Base-by-base conservation (phyloP, 73 alveolate species). In the Paramecium sonneborni region DNA sequence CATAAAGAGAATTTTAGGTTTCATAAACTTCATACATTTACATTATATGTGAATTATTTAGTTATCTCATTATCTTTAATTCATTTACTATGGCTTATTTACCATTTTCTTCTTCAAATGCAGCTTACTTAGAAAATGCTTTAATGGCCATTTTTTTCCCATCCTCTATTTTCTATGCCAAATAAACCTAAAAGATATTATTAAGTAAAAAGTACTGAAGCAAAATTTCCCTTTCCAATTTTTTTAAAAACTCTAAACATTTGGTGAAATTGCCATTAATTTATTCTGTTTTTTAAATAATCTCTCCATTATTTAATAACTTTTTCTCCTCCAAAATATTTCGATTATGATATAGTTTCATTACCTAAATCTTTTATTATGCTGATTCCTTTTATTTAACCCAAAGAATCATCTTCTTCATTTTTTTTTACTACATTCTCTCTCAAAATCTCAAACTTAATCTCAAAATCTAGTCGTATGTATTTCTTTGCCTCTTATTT, bases 111-210 rank as follows among this genome's bases (percentile, higher is more conserved):
- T 88, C 69, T 30, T 26, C 76, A 72, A 70, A 88, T 11, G 94
- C 94, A 6, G 69, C 94, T 69, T 67, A 76, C 74, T 88, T 88
- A 26, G 91, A 69, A 82, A 88, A 88, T 43, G 91, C 94, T 57
- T 88, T 88, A 15, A 88, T 62, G 0, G 94, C 94, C 74, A 88
- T 44, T 39, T 88, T 57, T 34, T 39, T 37, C 35, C 15, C 87
- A 48, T 72, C 90, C 20, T 88, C 94, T 2, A 88, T 57, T 44
- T 88, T 88, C 24, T 88, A 76, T 41, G 94, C 87, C 87, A 88
- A 24, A 52, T 88, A 88, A 41, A 79, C 90, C 90, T 79, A 24
- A 20, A 24, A n/a, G 2, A 34, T 30, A 30, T 57, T 26, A n/a
- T 74, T 43, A 0, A 10, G n/a, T 8, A 6, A 9, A 35, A 30